phyloP scores from a whole-genome alignment of 1,284 basidiomycete species.

The Pisolithus thermaeus region DNA sequence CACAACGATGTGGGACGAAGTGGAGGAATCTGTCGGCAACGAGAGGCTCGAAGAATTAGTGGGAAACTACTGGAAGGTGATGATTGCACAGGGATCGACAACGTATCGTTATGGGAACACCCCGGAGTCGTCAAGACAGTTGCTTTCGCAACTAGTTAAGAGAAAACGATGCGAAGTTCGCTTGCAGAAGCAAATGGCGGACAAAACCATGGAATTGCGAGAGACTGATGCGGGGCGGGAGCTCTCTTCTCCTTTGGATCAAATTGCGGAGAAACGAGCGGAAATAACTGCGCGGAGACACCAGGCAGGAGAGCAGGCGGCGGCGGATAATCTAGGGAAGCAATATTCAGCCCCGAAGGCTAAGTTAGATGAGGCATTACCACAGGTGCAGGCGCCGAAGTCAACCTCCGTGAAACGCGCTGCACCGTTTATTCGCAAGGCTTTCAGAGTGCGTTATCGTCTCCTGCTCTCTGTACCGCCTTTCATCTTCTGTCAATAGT shows the following conservation, averaged over 20 bases:
- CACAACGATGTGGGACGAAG: slow-evolving; percentile 7
- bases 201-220: slow-evolving; percentile 1
- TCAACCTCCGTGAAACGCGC: too few relatives aligned
- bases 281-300: not conserved
- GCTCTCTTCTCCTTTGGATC: slow-evolving; percentile 8
- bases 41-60: slow-evolving; percentile 8
- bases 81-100: slow-evolving; percentile 9
- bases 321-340: too few relatives aligned
- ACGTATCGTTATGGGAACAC: slow-evolving; percentile 3
- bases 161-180: not conserved
- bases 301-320: too few relatives aligned
- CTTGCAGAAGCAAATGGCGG: slow-evolving; percentile 12
- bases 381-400: too few relatives aligned
- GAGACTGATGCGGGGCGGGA: slow-evolving; percentile 5
- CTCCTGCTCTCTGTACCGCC: too few relatives aligned
- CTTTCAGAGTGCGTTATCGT: too few relatives aligned
- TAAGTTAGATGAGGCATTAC: too few relatives aligned
- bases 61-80: slow-evolving; percentile 8
- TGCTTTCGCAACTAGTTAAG: slow-evolving; percentile 7
- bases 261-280: slow-evolving; percentile 3
- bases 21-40: slow-evolving; percentile 3
- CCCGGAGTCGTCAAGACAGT: slow-evolving; percentile 4
- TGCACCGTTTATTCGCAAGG: too few relatives aligned
- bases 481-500: too few relatives aligned
- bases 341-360: too few relatives aligned